Percentiles rank a stretch among this genome's conserved stretches.
phyloP scores from a whole-genome alignment of 495 filamentous ascomycete genomes.

The Neurospora sp. region DNA sequence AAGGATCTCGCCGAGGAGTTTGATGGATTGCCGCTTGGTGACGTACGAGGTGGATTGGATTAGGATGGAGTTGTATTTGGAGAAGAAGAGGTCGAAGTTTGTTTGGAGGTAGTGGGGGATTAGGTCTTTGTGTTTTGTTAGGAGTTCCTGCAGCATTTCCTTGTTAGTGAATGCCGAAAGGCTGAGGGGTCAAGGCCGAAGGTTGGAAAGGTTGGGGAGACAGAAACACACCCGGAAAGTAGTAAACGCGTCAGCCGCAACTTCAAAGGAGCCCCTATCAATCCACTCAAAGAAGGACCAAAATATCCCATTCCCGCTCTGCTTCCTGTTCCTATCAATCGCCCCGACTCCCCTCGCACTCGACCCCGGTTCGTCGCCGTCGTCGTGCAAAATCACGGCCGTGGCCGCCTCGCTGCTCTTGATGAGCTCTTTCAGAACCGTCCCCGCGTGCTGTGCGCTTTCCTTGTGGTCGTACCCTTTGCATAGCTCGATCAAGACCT shows the following conservation, averaged over 20 bases:
- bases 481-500: conserved; percentile 80
- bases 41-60: conserved; percentile 92
- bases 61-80: conserved; percentile 77
- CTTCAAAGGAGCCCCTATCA: conserved; percentile 86
- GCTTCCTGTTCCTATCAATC: conserved; percentile 55
- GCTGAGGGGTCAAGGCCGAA: no score
- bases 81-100: conserved; percentile 88
- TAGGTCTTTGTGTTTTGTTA: conserved; percentile 86
- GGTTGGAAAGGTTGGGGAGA: background rate
- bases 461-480: conserved; percentile 82
- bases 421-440: conserved; percentile 80
- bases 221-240: conserved; percentile 69
- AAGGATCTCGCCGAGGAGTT: conserved; percentile 88
- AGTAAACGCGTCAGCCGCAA: conserved; percentile 93
- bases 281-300: conserved; percentile 99
- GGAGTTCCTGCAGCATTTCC: conserved; percentile 54
- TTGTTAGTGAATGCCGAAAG: no score
- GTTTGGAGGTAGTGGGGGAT: conserved; percentile 75
- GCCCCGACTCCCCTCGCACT: conserved; percentile 47
- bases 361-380: conserved; percentile 51
- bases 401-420: conserved; percentile 76
- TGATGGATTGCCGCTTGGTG: conserved; percentile 96
- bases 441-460: conserved; percentile 86
- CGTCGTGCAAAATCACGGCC: conserved; percentile 83
- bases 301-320: conserved; percentile 73